phyloP scores from a whole-genome alignment of 331 rosid genomes.

The Cucumis variabilis region DNA sequence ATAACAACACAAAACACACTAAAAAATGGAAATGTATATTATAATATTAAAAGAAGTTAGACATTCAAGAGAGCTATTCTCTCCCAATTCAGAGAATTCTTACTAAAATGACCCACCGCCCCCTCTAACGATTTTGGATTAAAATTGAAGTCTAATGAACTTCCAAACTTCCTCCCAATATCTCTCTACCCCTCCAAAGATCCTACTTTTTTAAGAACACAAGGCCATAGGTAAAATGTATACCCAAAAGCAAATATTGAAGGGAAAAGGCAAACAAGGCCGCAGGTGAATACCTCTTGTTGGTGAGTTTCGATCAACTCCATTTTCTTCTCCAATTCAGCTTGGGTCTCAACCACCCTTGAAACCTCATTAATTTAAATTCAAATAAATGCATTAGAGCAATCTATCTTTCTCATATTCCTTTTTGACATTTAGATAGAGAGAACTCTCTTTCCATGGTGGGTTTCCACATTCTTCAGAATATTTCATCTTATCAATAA shows the following conservation, averaged over 20 bases:
- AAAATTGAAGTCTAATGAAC: too few species aligned
- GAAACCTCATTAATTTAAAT: slow-evolving; percentile 92
- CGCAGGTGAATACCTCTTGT: slow-evolving; percentile 67
- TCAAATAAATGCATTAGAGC: slow-evolving; percentile 35
- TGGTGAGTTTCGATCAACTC: slow-evolving; percentile 97
- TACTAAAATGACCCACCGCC: too few species aligned
- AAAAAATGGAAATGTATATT: too few species aligned
- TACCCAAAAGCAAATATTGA: not conserved
- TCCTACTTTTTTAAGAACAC: not conserved
- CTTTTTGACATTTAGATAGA: not conserved
- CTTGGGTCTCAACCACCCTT: slow-evolving; percentile 88
- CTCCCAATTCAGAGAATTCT: too few species aligned
- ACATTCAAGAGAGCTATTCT: too few species aligned
- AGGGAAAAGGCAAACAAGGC: not conserved
- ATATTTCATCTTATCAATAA: not conserved
- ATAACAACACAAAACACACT: too few species aligned
- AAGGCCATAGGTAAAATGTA: not conserved
- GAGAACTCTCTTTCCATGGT: not conserved
- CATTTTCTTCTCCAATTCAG: slow-evolving; percentile 87
- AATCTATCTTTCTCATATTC: not conserved
- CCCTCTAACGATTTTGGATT: too few species aligned
- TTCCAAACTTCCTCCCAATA: too few species aligned
- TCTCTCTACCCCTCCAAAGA: too few species aligned
- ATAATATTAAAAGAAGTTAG: too few species aligned
- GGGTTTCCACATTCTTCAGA: not conserved